These are phyloP conservation scores for Ophiocordyceps sinensis DNA, from an alignment of 2,329 filamentous ascomycete species.

Conservation along the genomic window DNA sequence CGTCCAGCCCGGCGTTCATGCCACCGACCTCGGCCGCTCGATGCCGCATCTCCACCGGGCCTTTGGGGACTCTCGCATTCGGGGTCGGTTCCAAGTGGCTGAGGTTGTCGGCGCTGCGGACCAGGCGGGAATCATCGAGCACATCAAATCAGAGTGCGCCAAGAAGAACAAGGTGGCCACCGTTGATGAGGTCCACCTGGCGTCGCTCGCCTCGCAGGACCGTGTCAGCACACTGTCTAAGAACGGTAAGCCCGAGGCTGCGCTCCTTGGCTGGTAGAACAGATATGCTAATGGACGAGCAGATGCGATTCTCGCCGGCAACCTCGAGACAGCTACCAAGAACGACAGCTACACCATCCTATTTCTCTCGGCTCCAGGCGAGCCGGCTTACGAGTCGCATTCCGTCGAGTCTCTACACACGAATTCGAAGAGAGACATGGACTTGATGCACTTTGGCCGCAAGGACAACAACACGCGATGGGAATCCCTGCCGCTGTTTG, in stretches of 20 bases:
- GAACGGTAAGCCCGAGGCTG: slow-evolving; percentile 26
- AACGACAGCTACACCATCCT: slow-evolving; percentile 55
- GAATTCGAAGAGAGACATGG: slow-evolving; percentile 54
- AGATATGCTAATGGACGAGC: slow-evolving; percentile 9
- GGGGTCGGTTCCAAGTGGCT: slow-evolving; percentile 32
- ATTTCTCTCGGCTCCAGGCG: slow-evolving; percentile 51
- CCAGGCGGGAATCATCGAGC: slow-evolving; percentile 23
- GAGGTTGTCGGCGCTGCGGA: slow-evolving; percentile 41
- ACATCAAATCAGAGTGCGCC: slow-evolving; percentile 32
- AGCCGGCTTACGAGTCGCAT: slow-evolving; percentile 35
- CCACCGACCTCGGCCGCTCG: slow-evolving; percentile 49
- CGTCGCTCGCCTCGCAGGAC: slow-evolving; percentile 21
- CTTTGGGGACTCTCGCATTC: slow-evolving; percentile 18
- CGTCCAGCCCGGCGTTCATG: slow-evolving; percentile 59
- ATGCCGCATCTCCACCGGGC: slow-evolving; percentile 36
- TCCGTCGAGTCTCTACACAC: slow-evolving; percentile 50
- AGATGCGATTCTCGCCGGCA: slow-evolving; percentile 38
- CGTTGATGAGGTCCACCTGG: slow-evolving; percentile 26
- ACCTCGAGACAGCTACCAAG: slow-evolving; percentile 23
- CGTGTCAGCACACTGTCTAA: slow-evolving; percentile 30
- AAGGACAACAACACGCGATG: slow-evolving; percentile 23
- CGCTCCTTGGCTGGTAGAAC: no score
- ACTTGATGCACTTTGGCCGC: slow-evolving; percentile 14
- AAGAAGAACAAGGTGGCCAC: slow-evolving; percentile 19
- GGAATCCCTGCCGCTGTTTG: slow-evolving; percentile 51